Base-by-base conservation (phyloP, 306 rosid genomes). In the Glycine soja region DNA sequence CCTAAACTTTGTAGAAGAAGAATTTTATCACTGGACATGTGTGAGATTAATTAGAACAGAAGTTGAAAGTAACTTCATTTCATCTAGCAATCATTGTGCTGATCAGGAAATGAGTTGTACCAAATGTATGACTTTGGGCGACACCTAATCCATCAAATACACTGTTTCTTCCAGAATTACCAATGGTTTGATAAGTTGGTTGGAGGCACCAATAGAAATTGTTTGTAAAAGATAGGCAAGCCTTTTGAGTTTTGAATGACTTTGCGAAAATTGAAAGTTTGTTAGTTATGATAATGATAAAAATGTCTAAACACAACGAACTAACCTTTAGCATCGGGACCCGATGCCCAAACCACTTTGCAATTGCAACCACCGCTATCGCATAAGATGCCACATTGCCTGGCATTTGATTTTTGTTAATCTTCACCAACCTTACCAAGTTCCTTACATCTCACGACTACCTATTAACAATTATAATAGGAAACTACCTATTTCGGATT, bases 321-420 rank as follows among this genome's bases (percentile, higher is more conserved):
- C 77, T 15, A 78, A 24, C 8, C 75, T 83, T 82, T 48, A 63
- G 46, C 64, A 40, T 75, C 54, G 82, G 86, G 87, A 68, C 79
- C 67, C 66, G 18, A 61, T 58, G 43, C 73, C 19, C 50, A 72
- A 80, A 75, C 48, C 30, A 75, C 56, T 50, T 51, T 78, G 68
- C 72, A 89, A 81, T 51, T 78, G 68, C 75, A 89, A 81, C 88
- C 18, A 85, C 87, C 47, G 71, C 75, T 84, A 65, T 52, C 59
- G 2, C 70, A 70, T 8, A 76, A 36, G 73, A 82, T 82, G 81
- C 82, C 81, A 78, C 81, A 52, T 34, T 77, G 68, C 72, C 82
- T 66, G 83, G 82, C 82, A 52, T 74, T 81, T 65, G 74, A 76
- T 83, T 76, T 79, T 80, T 5, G 30, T 24, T 19, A 62, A 77